Evolutionary conservation across 83 land plant species (phyloP).

Genomic region (Thuja plicata): DNA sequence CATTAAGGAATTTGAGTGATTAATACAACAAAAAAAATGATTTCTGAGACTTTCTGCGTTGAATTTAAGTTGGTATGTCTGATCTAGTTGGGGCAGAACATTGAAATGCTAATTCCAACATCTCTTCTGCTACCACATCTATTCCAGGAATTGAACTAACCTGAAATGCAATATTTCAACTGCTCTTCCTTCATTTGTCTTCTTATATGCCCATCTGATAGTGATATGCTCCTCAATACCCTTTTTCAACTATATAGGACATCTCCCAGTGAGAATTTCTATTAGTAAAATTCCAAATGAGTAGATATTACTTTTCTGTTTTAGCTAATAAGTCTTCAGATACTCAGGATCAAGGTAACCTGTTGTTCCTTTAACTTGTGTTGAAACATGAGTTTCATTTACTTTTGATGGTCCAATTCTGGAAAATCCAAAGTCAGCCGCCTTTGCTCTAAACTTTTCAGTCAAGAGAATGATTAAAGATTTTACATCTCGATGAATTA

Average conservation of each 20-base stretch:
- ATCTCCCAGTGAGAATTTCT: constrained; percentile 86
- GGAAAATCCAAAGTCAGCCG: constrained; percentile 97
- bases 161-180: constrained; percentile 55
- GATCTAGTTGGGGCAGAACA: constrained; percentile 81
- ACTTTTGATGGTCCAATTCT: constrained; percentile 71
- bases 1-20: too few species aligned
- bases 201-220: constrained; percentile 83
- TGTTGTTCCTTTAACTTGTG: constrained; percentile 95
- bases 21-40: too few species aligned
- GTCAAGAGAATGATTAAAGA: constrained; percentile 94
- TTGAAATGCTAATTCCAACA: constrained; percentile 67
- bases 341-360: constrained; percentile 98
- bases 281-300: constrained; percentile 88
- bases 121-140: constrained; percentile 22
- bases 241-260: constrained; percentile 81
- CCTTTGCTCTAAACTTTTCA: constrained; percentile 81
- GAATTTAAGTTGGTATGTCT: constrained; percentile 76
- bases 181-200: constrained; percentile 48
- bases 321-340: constrained; percentile 81
- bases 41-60: too few species aligned
- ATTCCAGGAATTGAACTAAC: constrained; percentile 29
- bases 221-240: constrained; percentile 72
- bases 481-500: constrained; percentile 95
- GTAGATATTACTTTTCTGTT: constrained; percentile 90
- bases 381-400: constrained; percentile 84